Evolutionary conservation across 1,284 basidiomycete species (phyloP).

Genomic region (Naganishia cerealis): DNA sequence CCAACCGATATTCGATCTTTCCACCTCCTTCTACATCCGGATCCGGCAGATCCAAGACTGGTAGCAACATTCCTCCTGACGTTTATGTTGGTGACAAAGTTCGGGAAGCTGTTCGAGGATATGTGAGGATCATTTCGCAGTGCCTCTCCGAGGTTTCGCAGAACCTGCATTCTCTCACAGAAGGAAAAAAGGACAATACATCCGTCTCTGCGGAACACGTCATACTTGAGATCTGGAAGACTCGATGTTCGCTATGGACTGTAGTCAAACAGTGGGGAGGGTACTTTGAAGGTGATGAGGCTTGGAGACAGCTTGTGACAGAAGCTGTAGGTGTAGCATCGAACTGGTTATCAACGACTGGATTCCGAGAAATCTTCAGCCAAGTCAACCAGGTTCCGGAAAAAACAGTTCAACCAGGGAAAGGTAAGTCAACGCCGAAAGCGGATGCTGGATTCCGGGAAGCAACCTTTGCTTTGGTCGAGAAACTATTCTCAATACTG

Average conservation of each 20-base stretch:
- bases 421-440: not conserved
- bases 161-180: not conserved
- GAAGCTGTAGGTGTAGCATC: slow-evolving; percentile 15
- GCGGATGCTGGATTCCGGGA: not conserved
- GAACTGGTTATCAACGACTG: not conserved
- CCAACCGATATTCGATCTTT: slow-evolving; percentile 43
- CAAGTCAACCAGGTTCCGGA: not conserved
- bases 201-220: not conserved
- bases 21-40: slow-evolving; percentile 38
- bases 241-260: slow-evolving; percentile 40
- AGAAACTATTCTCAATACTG: slow-evolving; percentile 9
- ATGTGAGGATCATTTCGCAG: slow-evolving; percentile 35
- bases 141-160: slow-evolving; percentile 32
- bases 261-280: slow-evolving; percentile 46
- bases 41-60: not conserved
- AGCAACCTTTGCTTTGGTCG: slow-evolving; percentile 3
- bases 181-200: too few species aligned
- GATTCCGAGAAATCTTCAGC: slow-evolving; percentile 1
- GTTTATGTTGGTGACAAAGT: slow-evolving; percentile 45
- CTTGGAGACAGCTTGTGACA: slow-evolving; percentile 38
- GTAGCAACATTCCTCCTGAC: slow-evolving; percentile 40
- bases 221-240: slow-evolving; percentile 19
- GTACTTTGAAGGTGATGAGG: slow-evolving; percentile 47
- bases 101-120: slow-evolving; percentile 40
- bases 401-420: not conserved